Base-by-base conservation (phyloP, 2,329 filamentous ascomycete genomes). In the Alternaria atra region DNA sequence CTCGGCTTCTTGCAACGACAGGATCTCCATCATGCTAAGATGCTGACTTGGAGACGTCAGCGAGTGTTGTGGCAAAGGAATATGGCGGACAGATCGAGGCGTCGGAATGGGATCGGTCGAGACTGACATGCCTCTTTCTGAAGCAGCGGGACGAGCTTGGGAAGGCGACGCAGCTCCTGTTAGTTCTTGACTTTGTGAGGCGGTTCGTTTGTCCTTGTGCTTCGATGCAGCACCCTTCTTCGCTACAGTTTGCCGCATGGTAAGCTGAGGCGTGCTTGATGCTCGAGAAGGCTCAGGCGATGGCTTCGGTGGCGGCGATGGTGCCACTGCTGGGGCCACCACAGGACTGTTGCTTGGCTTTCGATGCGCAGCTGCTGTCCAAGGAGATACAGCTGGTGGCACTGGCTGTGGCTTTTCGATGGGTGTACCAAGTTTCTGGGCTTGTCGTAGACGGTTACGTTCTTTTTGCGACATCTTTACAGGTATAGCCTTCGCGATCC, bases 381-480 rank as follows among this genome's bases (percentile, higher is more conserved):
- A 77, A 30, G 77, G 76, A 3, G 76, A 76, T n/a, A 76, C 68
- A 40, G 71, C 56, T 23, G 72, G 72, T 13, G 72, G 73, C 6
- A 69, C 62, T 7, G 73, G 67, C 44, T 76, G 72, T n/a, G 71
- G 64, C 32, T 73, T 75, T 12, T 73, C 71, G 3, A 70, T 61
- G 6, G 74, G 64, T 6, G 69, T 66, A 15, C 72, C 73, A 12
- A 71, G 65, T 57, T 80, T 77, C 55, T 79, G 76, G 17, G 72
- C 72, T 77, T 81, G 66, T 71, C 76, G 72, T 12, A 72, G 62
- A 44, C 68, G 91, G 80, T 97, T 98, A 23, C 93, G 89, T 77
- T 97, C 94, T 73, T 95, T 97, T 70, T 98, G 95, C 0, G 94
- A 97, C 67, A 97, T 80, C 75, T 92, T 97, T 0, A 81, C 79